Conservation (phyloP, 2,329 filamentous ascomycete genomes). For the Colletotrichum limetticola region DNA sequence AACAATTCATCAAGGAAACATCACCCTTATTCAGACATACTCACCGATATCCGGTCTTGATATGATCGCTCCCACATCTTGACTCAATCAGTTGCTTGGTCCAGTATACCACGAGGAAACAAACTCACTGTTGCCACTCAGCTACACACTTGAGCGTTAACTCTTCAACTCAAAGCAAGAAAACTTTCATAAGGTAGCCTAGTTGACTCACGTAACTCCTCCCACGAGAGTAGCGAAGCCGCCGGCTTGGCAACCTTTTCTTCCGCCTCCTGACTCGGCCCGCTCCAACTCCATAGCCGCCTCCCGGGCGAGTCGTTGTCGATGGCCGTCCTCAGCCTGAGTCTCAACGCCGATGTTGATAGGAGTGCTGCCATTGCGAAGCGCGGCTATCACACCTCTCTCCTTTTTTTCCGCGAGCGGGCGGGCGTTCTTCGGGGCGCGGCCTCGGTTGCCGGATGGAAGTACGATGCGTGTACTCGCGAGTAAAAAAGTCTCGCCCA, state of each 20-base stretch:
- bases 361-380: conserved; percentile 2
- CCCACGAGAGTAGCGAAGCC: conserved; percentile 4
- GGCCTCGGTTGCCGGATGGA: not conserved
- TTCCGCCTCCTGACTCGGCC: not conserved
- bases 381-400: too few relatives aligned
- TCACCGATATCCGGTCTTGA: conserved; percentile 24
- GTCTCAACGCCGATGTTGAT: conserved; percentile 13
- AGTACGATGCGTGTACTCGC: not conserved
- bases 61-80: conserved; percentile 29
- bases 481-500: too few relatives aligned
- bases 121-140: conserved; percentile 30
- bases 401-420: too few relatives aligned
- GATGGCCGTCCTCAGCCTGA: conserved; percentile 10
- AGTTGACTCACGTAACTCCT: conserved; percentile 16
- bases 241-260: not conserved
- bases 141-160: not conserved
- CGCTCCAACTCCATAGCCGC: not conserved
- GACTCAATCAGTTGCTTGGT: not conserved
- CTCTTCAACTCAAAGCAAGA: too few relatives aligned
- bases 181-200: too few relatives aligned
- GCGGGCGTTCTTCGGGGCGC: not conserved
- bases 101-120: not conserved
- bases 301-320: conserved; percentile 1
- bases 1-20: accelerated
- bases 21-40: not conserved